phyloP scores from a whole-genome alignment of 2,329 filamentous ascomycete genomes.

The Pseudogymnoascus destructans region DNA sequence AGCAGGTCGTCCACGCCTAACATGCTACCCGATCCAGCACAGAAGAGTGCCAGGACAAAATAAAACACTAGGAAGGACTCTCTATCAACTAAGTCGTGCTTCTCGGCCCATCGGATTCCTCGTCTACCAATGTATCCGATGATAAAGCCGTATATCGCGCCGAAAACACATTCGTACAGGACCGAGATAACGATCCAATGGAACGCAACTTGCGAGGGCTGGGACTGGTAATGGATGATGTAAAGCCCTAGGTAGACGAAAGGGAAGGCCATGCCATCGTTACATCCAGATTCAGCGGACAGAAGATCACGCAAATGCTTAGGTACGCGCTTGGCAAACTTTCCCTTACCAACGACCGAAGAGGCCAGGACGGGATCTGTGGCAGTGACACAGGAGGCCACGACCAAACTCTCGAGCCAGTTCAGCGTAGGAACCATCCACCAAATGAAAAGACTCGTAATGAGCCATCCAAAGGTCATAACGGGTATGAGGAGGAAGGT shows the following conservation, averaged over 20 bases:
- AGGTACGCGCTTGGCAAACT: conserved; percentile 93
- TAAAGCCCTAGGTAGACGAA: conserved; percentile 92
- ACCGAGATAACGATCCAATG: conserved; percentile 86
- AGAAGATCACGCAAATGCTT: conserved; percentile 93
- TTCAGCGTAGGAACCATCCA: conserved; percentile 67
- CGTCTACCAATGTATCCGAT: conserved; percentile 86
- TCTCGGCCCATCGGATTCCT: conserved; percentile 77
- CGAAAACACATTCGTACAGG: conserved; percentile 91
- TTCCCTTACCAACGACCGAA: conserved; percentile 96
- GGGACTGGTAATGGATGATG: conserved; percentile 65
- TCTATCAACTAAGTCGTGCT: conserved; percentile 74
- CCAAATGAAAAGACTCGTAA: conserved; percentile 90
- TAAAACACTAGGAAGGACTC: conserved; percentile 99
- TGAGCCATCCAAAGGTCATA: conserved; percentile 92
- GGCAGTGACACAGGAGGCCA: conserved; percentile 88
- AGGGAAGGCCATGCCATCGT: conserved; percentile 98
- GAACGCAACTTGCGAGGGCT: conserved; percentile 55
- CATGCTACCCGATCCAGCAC: conserved; percentile 82
- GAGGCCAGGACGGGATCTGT: conserved; percentile 95
- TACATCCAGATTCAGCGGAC: conserved; percentile 94
- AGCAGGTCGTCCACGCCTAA: conserved; percentile 87
- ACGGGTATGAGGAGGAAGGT: conserved; percentile 78
- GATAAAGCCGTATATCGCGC: conserved; percentile 73
- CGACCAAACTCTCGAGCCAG: conserved; percentile 80
- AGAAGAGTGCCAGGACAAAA: conserved; percentile 91